Base-by-base conservation (phyloP, 176 grass and related monocot genomes). In the Puya raimondii region DNA sequence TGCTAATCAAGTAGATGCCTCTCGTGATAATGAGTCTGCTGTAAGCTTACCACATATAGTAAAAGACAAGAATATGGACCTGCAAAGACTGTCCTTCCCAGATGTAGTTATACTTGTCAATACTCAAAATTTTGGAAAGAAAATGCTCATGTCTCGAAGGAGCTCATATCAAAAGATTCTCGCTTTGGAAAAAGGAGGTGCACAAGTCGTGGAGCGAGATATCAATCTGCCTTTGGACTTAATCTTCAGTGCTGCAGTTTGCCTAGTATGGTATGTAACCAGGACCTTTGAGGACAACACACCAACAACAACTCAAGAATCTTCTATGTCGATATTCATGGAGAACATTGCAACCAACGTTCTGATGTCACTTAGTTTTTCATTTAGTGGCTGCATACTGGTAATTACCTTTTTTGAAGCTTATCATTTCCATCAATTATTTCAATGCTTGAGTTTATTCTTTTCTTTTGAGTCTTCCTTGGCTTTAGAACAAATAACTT, bases 341-440 rank as follows among this genome's bases (percentile, higher is more conserved):
- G 86, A 97, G 77, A 87, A 83, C 72, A 90, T 97, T 72, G 84
- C 86, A 14, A 92, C 89, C 9, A 82, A 87, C 70, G 79, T 85
- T 83, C 77, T 97, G 58, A 92, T 97, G 84, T 85, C 94, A 64
- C 78, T 97, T 76, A 97, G 94, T 81, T 97, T 85, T 84, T 83
- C 71, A 78, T 97, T 97, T 84, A 80, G 65, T 85, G 74, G 79
- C 72, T 97, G 94, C 85, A 83, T 97, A 66, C 81, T 97, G 94
- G 94, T 97, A 89, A 92, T 17, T 57, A 9, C 20, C 53, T 58
- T 59, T 47, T 58, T 16, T 66, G 61, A 33, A 66, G 10, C 15
- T 53, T 66, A 18, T 17, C 17, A 65, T 77, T 18, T 68, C 29
- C 51, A 16, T 9, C 17, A 51, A 3, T 0, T 52, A 23, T 59